Percentiles rank a stretch among this genome's conserved stretches.
These are phyloP conservation scores for Dentipellis sp. DNA, from an alignment of 768 basidiomycete species.

Conservation along the genomic window DNA sequence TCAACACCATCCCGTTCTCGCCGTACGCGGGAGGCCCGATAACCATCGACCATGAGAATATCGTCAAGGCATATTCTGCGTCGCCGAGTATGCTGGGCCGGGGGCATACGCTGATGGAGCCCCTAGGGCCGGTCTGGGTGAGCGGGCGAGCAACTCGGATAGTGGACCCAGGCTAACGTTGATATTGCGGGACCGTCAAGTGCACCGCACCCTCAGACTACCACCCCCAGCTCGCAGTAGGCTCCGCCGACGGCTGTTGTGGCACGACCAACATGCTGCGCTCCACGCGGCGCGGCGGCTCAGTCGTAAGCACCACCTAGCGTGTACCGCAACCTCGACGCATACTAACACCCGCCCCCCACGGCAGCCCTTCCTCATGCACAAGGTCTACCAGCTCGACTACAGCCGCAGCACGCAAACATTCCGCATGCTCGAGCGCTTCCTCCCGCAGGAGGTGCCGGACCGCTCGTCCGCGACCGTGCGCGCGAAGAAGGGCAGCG, in stretches of 20 bases:
- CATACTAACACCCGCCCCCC: background rate
- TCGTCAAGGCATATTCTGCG: constrained; percentile 64
- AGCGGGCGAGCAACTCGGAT: constrained; percentile 17
- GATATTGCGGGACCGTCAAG: constrained; percentile 28
- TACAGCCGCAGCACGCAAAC: constrained; percentile 68
- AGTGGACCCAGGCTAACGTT: background rate
- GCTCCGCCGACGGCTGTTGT: constrained; percentile 77
- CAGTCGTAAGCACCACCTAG: constrained; percentile 42
- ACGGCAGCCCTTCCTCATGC: constrained; percentile 64
- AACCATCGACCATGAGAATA: constrained; percentile 78
- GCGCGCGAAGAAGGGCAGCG: constrained; percentile 26
- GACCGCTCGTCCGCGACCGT: constrained; percentile 31
- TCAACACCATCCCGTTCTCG: constrained; percentile 59
- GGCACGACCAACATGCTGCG: constrained; percentile 64
- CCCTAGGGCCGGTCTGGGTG: constrained; percentile 80
- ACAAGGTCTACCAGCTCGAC: constrained; percentile 82
- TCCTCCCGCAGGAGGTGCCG: constrained; percentile 60
- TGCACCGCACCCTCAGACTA: constrained; percentile 68
- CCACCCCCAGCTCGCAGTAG: constrained; percentile 79
- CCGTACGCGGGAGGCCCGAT: constrained; percentile 60
- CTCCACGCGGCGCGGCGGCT: constrained; percentile 59
- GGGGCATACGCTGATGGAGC: constrained; percentile 64
- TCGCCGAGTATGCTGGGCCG: constrained; percentile 67
- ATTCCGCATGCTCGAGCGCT: constrained; percentile 83
- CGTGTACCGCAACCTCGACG: background rate